Conservation (phyloP, 768 basidiomycete species). For the Macrolepiota albuminosa region DNA sequence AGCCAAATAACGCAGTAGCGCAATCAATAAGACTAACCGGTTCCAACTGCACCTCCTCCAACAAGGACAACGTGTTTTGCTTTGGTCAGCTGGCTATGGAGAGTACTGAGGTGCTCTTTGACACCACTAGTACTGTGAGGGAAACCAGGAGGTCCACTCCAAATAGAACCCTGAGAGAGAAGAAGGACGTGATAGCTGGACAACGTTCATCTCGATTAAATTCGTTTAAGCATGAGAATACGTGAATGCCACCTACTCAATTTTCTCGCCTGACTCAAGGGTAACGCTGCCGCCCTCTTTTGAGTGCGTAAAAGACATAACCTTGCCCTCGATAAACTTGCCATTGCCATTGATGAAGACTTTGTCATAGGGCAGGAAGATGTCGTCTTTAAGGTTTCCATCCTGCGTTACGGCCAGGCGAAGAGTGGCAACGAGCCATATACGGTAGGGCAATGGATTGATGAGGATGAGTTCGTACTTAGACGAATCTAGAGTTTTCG, state of each 20-base stretch:
- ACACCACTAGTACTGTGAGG: slow-evolving; percentile 31
- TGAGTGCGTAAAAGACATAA: slow-evolving; percentile 25
- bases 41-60: slow-evolving; percentile 55
- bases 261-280: slow-evolving; percentile 45
- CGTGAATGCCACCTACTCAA: slow-evolving; percentile 23
- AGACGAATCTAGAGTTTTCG: slow-evolving; percentile 41
- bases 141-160: slow-evolving; percentile 45
- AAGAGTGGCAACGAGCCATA: slow-evolving; percentile 45
- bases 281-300: slow-evolving; percentile 36
- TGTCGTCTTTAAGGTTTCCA: slow-evolving; percentile 37
- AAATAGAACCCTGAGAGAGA: slow-evolving; percentile 52
- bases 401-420: slow-evolving; percentile 48
- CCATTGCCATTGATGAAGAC: slow-evolving; percentile 48
- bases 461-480: slow-evolving; percentile 54
- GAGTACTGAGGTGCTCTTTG: slow-evolving; percentile 21
- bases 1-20: neutral
- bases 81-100: slow-evolving; percentile 29
- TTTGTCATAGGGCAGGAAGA: slow-evolving; percentile 50
- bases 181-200: slow-evolving; percentile 53
- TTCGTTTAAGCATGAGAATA: neutral
- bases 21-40: slow-evolving; percentile 28
- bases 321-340: slow-evolving; percentile 38
- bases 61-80: slow-evolving; percentile 46
- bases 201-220: neutral
- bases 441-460: slow-evolving; percentile 43